Percentiles rank a stretch among this genome's conserved stretches.
These are phyloP conservation scores for Przewalskia tangutica DNA, from an alignment of 257 asterid genomes.

Conservation along the genomic window DNA sequence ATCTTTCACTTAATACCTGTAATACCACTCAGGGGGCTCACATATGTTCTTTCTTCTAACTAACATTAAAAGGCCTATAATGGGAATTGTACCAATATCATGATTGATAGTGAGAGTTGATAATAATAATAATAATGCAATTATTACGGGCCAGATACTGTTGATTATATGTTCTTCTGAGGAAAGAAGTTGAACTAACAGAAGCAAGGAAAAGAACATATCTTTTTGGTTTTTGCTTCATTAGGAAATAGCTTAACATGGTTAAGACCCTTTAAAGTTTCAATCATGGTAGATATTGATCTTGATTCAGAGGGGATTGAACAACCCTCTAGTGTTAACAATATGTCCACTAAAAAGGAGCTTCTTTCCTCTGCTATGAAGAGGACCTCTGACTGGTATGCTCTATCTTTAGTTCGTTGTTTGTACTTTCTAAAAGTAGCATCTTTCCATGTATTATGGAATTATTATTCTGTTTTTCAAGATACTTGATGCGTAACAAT, in stretches of 20 bases:
- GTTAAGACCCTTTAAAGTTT: neutral
- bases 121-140: neutral
- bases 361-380: constrained; percentile 65
- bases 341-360: constrained; percentile 51
- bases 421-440: neutral
- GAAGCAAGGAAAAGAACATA: constrained; percentile 1
- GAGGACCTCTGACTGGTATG: constrained; percentile 85
- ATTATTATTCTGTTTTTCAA: neutral
- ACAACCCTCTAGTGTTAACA: constrained; percentile 4
- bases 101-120: constrained; percentile 11
- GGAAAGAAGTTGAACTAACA: neutral
- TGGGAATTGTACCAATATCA: constrained; percentile 14
- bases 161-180: neutral
- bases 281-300: constrained; percentile 20
- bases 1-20: neutral
- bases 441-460: neutral
- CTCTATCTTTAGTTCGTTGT: neutral
- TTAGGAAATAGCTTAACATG: neutral
- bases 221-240: neutral
- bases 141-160: constrained; percentile 7
- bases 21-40: neutral
- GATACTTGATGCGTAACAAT: neutral
- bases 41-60: neutral
- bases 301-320: constrained; percentile 12
- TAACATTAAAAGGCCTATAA: neutral